Percentiles rank a stretch among this genome's conserved stretches.
Conservation (phyloP, 345 rosid species). For the Aquilaria malaccensis region DNA sequence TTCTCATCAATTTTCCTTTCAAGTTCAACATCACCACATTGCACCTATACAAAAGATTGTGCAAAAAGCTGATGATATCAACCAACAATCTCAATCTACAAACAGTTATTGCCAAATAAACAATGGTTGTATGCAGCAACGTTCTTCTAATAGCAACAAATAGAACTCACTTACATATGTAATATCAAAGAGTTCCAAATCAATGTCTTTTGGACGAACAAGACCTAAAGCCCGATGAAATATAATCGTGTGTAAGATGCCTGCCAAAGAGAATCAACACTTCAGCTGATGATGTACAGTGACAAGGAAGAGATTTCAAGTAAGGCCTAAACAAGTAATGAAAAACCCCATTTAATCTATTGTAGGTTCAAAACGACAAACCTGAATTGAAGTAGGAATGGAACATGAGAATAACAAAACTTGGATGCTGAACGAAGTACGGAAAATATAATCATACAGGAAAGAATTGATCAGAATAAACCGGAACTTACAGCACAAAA, state of each 20-base stretch:
- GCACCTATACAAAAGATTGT: constrained; percentile 38
- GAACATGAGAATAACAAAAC: not conserved
- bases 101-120: not conserved
- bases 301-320: no score
- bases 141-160: no score
- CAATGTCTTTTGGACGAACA: constrained; percentile 86
- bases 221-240: constrained; percentile 94
- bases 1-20: constrained; percentile 95
- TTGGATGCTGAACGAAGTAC: not conserved
- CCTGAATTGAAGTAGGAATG: not conserved
- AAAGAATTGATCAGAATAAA: constrained; percentile 3
- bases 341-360: no score
- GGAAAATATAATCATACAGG: not conserved
- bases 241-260: constrained; percentile 79
- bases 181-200: constrained; percentile 81
- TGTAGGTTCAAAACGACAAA: no score
- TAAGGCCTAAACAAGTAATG: no score
- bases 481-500: constrained; percentile 64
- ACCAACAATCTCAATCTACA: constrained; percentile 5
- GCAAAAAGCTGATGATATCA: not conserved
- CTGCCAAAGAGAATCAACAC: constrained; percentile 26
- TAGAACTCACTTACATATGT: constrained; percentile 54
- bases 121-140: no score
- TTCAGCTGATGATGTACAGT: no score
- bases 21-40: constrained; percentile 79